Evolutionary conservation across 768 basidiomycete genomes (phyloP).

Genomic region (Termitomyces sp.): DNA sequence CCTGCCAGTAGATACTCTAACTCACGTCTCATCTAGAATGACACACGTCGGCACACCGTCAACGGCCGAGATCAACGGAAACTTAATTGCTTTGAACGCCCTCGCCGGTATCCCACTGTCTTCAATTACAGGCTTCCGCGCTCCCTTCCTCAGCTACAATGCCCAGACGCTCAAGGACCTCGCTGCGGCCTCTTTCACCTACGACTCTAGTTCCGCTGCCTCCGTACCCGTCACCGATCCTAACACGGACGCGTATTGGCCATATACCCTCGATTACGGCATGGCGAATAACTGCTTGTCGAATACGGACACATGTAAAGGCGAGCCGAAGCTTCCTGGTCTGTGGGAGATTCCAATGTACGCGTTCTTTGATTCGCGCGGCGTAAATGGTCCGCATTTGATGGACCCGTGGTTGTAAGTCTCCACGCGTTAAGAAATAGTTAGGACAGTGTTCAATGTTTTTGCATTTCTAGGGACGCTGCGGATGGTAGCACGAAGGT

Average conservation of each 20-base stretch:
- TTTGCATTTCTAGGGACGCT: constrained; percentile 35
- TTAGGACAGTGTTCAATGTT: background rate
- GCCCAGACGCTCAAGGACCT: constrained; percentile 60
- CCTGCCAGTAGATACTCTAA: background rate
- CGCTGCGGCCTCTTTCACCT: constrained; percentile 55
- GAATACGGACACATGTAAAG: constrained; percentile 56
- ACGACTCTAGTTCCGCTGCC: constrained; percentile 63
- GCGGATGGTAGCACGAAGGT: constrained; percentile 48
- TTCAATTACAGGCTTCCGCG: constrained; percentile 69
- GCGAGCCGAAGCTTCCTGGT: constrained; percentile 68
- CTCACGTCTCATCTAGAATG: constrained; percentile 46
- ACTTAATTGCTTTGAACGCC: constrained; percentile 74
- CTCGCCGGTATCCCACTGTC: constrained; percentile 72
- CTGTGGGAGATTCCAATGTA: constrained; percentile 90
- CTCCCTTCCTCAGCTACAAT: constrained; percentile 70
- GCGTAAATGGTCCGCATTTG: constrained; percentile 56
- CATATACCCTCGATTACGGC: constrained; percentile 77
- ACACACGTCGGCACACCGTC: constrained; percentile 69
- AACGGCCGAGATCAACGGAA: constrained; percentile 69
- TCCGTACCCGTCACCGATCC: constrained; percentile 64
- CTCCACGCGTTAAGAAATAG: background rate
- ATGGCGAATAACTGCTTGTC: constrained; percentile 74
- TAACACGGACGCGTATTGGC: constrained; percentile 77
- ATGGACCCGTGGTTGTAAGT: constrained; percentile 85
- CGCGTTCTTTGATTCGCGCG: constrained; percentile 62